Evolutionary conservation across 202 grass and related monocot genomes (phyloP).

Genomic region (Panicum hallii): DNA sequence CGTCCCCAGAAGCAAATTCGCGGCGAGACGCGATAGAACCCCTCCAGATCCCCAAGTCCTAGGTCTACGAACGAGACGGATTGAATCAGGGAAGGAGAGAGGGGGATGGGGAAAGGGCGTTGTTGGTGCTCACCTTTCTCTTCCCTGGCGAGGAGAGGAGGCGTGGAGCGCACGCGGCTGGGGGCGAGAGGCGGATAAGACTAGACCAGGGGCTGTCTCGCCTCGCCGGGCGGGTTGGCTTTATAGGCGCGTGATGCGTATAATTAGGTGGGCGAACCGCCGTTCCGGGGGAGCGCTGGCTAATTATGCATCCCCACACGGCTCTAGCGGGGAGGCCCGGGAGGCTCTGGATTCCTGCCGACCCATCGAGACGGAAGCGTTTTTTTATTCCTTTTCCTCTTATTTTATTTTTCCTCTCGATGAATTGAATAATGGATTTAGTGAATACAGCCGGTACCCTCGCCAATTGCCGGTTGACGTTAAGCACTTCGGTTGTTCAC

Average conservation of each 20-base stretch:
- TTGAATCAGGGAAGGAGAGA: neutral
- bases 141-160: neutral
- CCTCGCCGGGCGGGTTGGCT: neutral
- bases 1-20: neutral
- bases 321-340: neutral
- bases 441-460: neutral
- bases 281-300: neutral
- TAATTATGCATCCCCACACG: conserved; percentile 20
- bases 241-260: conserved; percentile 43
- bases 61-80: neutral
- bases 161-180: neutral
- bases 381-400: neutral
- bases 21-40: neutral
- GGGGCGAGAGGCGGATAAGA: conserved; percentile 10
- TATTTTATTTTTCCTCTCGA: neutral
- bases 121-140: conserved; percentile 26
- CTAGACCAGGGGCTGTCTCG: conserved; percentile 4
- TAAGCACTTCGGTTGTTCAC: neutral
- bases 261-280: conserved; percentile 37
- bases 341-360: conserved; percentile 33
- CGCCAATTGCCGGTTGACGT: neutral
- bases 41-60: conserved; percentile 16
- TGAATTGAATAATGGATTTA: neutral
- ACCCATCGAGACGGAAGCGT: neutral
- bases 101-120: neutral